Conservation (phyloP, 371 early-diverging fungal genomes). For the Zopfochytrium polystomum region DNA sequence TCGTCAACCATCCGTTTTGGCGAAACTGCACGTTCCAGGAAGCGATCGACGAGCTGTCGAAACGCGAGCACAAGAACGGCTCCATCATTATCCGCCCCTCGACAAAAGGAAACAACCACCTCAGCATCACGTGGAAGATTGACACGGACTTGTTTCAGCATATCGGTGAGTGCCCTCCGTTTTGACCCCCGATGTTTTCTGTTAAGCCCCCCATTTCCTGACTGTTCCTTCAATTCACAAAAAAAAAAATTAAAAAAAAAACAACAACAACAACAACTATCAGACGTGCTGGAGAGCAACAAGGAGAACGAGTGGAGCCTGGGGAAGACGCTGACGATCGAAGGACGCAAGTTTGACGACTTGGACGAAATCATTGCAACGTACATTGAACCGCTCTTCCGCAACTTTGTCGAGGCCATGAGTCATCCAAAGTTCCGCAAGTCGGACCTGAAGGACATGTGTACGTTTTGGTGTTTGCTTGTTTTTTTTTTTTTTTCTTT, state of each 20-base stretch:
- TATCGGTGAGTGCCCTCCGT: constrained; percentile 50
- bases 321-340: constrained; percentile 61
- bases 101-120: constrained; percentile 76
- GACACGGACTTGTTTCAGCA: constrained; percentile 83
- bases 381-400: constrained; percentile 79
- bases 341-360: constrained; percentile 66
- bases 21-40: constrained; percentile 65
- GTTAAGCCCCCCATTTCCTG: background rate
- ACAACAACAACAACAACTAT: too few relatives aligned
- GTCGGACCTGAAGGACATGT: constrained; percentile 40
- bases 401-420: constrained; percentile 46
- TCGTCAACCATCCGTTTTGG: constrained; percentile 77
- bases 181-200: background rate
- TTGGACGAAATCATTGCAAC: constrained; percentile 88
- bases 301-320: constrained; percentile 67
- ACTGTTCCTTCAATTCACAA: background rate
- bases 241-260: too few relatives aligned
- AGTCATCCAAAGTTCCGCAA: constrained; percentile 48
- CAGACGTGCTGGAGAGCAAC: constrained; percentile 73
- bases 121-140: constrained; percentile 92
- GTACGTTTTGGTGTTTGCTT: too few relatives aligned
- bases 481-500: too few relatives aligned
- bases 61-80: constrained; percentile 61
- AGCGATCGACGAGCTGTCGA: constrained; percentile 71
- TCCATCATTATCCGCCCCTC: constrained; percentile 91